Evolutionary conservation across 495 filamentous ascomycete species (phyloP), one percentile per base, ranked within the genome.

Genomic region (Penicillium tannophilum): DNA sequence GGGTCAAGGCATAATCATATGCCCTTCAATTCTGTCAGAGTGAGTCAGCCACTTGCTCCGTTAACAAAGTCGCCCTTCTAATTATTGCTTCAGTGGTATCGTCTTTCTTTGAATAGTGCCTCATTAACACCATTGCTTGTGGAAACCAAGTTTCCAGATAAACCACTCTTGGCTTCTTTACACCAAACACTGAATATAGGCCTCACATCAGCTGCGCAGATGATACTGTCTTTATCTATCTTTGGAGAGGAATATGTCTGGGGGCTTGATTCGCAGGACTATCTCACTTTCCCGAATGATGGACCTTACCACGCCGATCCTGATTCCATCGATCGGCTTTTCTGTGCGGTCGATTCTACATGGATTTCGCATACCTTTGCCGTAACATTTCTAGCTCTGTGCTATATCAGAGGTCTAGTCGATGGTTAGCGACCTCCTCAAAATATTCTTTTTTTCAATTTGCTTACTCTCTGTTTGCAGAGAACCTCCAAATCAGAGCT

Each of bases 351-450:
- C 5, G 62, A 64, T 51, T 62, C 62, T 6, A 58, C 62, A 8
- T 64, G 62, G 62, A 64, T 64, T 28, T 64, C 62, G n/a, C 45
- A 64, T 42, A 64, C 62, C 0, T 64, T 64, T 61, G 62, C 62
- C 9, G 50, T 58, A 10, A 64, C 62, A 31, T 64, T 64, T 33
- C 20, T 64, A 35, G 54, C 51, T 0, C 35, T 64, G 26, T 64
- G 62, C 33, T 64, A 64, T 16, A 58, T 64, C 3, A 54, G 62
- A 55, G 62, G 62, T 1, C 49, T 52, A 14, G 52, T 64, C 3
- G 51, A 62, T 58, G 62, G 62, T 62, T 46, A 28, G 58, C 12
- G 2, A 36, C 6, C 35, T 26, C 16, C 9, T 20, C 33, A 53
- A 14, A n/a, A n/a, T n/a, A n/a, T 42, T 26, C 0, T n/a, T 17